Percentiles rank a stretch among this genome's conserved stretches.
Conservation (phyloP, 2,329 filamentous ascomycete genomes). For the Exophiala xenobiotica region DNA sequence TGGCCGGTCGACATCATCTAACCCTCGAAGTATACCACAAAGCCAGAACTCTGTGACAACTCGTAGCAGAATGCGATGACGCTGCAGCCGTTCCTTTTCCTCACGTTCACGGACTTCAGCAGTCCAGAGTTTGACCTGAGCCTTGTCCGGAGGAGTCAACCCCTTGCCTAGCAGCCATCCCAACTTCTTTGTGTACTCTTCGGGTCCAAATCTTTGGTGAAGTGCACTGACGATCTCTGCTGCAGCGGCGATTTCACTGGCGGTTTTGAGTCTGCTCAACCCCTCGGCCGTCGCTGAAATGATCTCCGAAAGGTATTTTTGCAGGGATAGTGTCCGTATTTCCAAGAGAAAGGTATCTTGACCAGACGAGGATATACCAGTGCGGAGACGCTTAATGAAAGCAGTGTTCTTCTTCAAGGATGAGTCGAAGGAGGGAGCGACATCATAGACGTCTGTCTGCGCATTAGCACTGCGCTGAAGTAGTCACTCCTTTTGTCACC, state of each 20-base stretch:
- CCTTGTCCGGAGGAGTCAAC: slow-evolving; percentile 85
- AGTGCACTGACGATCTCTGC: slow-evolving; percentile 93
- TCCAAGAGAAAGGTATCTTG: slow-evolving; percentile 84
- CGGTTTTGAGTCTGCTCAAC: slow-evolving; percentile 83
- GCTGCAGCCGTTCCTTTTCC: slow-evolving; percentile 85
- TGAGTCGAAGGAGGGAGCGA: slow-evolving; percentile 81
- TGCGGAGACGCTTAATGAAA: slow-evolving; percentile 94
- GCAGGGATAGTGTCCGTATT: slow-evolving; percentile 82
- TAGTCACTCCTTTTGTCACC: slow-evolving; percentile 52
- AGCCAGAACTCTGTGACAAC: slow-evolving; percentile 97
- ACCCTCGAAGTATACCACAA: slow-evolving; percentile 78
- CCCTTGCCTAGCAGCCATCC: slow-evolving; percentile 91
- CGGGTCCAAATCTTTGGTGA: slow-evolving; percentile 88
- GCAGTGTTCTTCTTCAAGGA: slow-evolving; percentile 97
- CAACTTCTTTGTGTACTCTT: slow-evolving; percentile 86
- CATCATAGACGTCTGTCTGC: slow-evolving; percentile 69
- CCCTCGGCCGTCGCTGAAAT: slow-evolving; percentile 95
- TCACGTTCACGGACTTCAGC: slow-evolving; percentile 87
- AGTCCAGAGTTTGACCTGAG: slow-evolving; percentile 72
- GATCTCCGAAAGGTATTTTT: slow-evolving; percentile 96
- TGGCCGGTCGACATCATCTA: slow-evolving; percentile 67
- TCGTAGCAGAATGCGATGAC: slow-evolving; percentile 81
- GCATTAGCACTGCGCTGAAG: slow-evolving; percentile 16
- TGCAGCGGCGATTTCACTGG: slow-evolving; percentile 86
- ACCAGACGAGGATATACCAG: slow-evolving; percentile 76